Conservation (phyloP, 768 basidiomycete genomes). For the Erythrobasidium yunnanense region DNA sequence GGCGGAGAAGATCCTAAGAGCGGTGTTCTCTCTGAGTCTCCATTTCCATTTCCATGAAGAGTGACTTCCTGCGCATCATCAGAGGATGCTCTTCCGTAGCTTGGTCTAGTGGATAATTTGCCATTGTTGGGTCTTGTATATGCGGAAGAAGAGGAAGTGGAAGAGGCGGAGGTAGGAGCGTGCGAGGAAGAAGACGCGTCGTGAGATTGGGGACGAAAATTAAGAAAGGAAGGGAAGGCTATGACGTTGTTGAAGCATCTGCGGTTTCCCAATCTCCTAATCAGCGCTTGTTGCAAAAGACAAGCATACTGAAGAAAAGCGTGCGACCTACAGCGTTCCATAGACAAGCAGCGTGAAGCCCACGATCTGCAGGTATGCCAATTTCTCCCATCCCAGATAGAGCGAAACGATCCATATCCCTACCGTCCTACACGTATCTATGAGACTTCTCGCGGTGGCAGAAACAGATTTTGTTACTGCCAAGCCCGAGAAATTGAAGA, state of each 20-base stretch:
- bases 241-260: conserved; percentile 36
- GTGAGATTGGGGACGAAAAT: background rate
- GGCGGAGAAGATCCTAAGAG: too few species aligned
- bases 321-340: conserved; percentile 50
- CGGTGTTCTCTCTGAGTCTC: too few species aligned
- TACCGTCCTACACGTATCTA: conserved; percentile 89
- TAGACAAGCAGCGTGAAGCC: conserved; percentile 84
- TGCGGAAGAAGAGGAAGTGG: too few species aligned
- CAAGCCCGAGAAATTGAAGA: conserved; percentile 58
- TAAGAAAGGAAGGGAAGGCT: conserved; percentile 28
- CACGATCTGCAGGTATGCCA: conserved; percentile 47
- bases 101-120: too few species aligned
- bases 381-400: conserved; percentile 36
- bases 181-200: too few species aligned
- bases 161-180: too few species aligned
- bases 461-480: conserved; percentile 52
- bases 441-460: conserved; percentile 79
- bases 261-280: background rate
- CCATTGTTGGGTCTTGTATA: too few species aligned
- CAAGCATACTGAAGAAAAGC: background rate
- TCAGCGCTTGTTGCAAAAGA: background rate
- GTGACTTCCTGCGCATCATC: too few species aligned
- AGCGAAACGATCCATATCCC: conserved; percentile 62
- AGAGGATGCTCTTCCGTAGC: too few species aligned
- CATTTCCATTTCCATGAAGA: too few species aligned